These are phyloP conservation scores for Colletotrichum lindemuthianum DNA, from an alignment of 2,329 filamentous ascomycete species.

Conservation along the genomic window DNA sequence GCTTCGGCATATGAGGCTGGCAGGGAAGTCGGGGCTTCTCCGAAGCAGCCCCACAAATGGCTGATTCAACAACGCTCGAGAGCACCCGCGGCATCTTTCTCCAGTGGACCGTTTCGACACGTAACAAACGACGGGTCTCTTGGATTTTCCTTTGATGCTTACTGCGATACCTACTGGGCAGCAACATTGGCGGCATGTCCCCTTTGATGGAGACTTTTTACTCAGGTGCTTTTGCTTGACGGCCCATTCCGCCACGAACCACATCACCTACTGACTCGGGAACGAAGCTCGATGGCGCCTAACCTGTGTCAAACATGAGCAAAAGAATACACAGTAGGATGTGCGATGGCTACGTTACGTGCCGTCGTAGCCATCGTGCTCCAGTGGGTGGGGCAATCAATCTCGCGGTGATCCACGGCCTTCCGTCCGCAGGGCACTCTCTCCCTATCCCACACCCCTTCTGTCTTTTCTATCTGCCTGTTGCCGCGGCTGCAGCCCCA, in stretches of 20 bases:
- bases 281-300: slow-evolving; percentile 12
- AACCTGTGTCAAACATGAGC: neutral
- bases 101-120: slow-evolving; percentile 25
- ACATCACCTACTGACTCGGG: slow-evolving; percentile 23
- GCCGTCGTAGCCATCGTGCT: slow-evolving; percentile 9
- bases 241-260: neutral
- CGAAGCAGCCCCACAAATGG: slow-evolving; percentile 1
- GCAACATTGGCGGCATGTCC: slow-evolving; percentile 1
- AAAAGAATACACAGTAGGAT: no score
- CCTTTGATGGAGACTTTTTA: slow-evolving; percentile 3
- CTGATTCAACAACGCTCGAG: slow-evolving; percentile 24
- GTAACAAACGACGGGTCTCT: slow-evolving; percentile 25
- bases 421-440: no score
- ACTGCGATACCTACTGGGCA: no score
- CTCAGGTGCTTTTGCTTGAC: neutral
- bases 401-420: neutral
- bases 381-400: slow-evolving; percentile 9
- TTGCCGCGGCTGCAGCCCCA: neutral
- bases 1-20: slow-evolving; percentile 14
- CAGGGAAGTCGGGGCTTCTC: slow-evolving; percentile 7
- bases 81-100: neutral
- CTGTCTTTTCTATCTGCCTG: no score
- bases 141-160: neutral
- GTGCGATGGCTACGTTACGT: neutral
- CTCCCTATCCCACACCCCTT: no score